phyloP scores from a whole-genome alignment of 2,329 filamentous ascomycete species.

The Tolypocladium tundrense region DNA sequence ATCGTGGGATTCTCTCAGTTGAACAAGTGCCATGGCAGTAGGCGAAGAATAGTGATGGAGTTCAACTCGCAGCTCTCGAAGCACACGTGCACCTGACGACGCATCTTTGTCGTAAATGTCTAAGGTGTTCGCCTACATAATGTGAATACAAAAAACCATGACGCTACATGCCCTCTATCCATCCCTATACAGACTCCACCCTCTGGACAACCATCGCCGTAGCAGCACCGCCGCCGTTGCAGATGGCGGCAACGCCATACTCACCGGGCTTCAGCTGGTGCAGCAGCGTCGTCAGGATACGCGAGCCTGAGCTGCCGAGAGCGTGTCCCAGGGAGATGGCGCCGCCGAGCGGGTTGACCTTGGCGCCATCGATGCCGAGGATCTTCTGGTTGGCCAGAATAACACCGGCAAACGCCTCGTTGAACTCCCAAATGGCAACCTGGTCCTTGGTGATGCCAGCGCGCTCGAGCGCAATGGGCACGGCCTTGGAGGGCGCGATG shows the following conservation, averaged over 20 bases:
- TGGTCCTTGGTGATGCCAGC: conserved; percentile 87
- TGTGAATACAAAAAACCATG: not conserved
- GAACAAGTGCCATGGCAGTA: too few species aligned
- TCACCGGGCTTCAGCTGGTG: conserved; percentile 88
- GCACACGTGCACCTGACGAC: not conserved
- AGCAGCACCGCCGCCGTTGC: conserved; percentile 90
- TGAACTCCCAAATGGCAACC: conserved; percentile 95
- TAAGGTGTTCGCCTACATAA: not conserved
- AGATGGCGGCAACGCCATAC: conserved; percentile 92
- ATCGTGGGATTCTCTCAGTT: too few species aligned
- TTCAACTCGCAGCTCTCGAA: too few species aligned
- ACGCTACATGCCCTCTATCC: not conserved
- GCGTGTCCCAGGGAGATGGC: conserved; percentile 90
- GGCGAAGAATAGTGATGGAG: too few species aligned
- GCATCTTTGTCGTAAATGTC: not conserved
- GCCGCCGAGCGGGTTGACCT: conserved; percentile 80
- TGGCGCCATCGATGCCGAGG: conserved; percentile 66
- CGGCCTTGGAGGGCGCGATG: conserved; percentile 81
- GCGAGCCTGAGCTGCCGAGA: conserved; percentile 82
- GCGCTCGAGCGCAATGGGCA: conserved; percentile 77
- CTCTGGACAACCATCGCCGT: conserved; percentile 87
- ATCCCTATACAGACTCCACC: conserved; percentile 47
- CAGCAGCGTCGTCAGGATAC: conserved; percentile 80
- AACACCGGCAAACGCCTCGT: conserved; percentile 93
- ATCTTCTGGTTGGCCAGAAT: conserved; percentile 95